Base-by-base conservation (phyloP, 1,139 yeast species). In the Yamadazyma pseudoaaseri region DNA sequence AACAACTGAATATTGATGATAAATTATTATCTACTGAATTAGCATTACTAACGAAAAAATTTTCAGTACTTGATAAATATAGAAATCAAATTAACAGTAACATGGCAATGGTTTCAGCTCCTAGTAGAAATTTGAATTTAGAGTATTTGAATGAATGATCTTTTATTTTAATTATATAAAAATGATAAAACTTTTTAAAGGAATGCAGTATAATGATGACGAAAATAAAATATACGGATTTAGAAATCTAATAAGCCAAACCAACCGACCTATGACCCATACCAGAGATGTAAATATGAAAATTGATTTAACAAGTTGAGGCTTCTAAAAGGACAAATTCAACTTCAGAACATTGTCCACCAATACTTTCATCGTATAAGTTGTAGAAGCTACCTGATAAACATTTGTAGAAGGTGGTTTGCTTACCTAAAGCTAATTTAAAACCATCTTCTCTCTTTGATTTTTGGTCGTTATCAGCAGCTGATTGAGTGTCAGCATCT, bases 341-440 rank as follows among this genome's bases (percentile, higher is more conserved):
- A 34, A 63, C 56, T 37, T 51, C 54, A 15, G 58, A 48, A 52
- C 73, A 67, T 52, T 65, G 70, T 9, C 49, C 52, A 17, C 68
- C 70, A 39, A 63, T 58, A 37, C 58, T 51, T 50, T 61, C 54
- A 48, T 65, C 70, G 43, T 67, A 67, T 48, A 67, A 60, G 55
- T 67, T 67, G 59, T 60, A 65, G 54, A 66, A 66, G 45, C 56
- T 62, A 33, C 73, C 72, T 16, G 73, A 67, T 45, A 51, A 49
- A 47, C 74, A 69, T 49, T 62, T 59, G 59, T 56, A 65, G 58
- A 65, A 65, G 26, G 62, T 56, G 29, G 65, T 59, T 39, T 52
- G 58, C 41, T 51, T 51, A 42, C 72, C 72, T 43, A 65, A 55
- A 22, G 70, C 71, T 45, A 65, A 62, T 39, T 58, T 59, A 43